Base-by-base conservation (phyloP, 257 asterid genomes). In the Nicotiana otophora region DNA sequence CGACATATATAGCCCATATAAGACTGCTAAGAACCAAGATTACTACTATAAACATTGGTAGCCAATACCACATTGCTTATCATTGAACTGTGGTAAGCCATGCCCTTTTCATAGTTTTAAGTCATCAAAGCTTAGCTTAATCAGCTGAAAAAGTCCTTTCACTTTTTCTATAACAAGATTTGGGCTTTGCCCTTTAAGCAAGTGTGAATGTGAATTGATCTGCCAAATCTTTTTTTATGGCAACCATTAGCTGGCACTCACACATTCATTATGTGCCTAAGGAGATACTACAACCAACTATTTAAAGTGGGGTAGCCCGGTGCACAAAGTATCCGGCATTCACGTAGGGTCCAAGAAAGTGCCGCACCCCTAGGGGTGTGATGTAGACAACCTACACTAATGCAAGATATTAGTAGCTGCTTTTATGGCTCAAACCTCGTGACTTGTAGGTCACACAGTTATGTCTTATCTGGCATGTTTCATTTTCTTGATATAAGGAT, bases 141-240 rank as follows among this genome's bases (percentile, higher is more conserved):
- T 23, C 8, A 74, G 62, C 57, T 74, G 42, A 20, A 70, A 20
- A 12, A 6, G 60, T 4, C 61, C n/a, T 20, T 20, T 20, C 34
- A 70, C 78, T 70, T 70, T 70, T 70, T 42, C 34, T 6, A 70
- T 20, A 20, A 70, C 78, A 70, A 42, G 78, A 70, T 70, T 70
- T 70, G 33, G 20, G 77, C 20, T 72, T 42, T 72, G 5, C 60
- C 19, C 78, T 23, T 70, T 70, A 36, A 36, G 78, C 78, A 36
- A 69, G 19, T 69, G 58, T 70, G 55, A 69, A 36, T 69, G 7
- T 36, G 42, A 69, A 11, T n/a, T 39, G 34, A 42, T n/a, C 34
- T 20, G 5, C 12, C 78, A 70, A 42, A 70, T 70, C 36, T 70
- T 70, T 23, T 74, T 72, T 28, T 3, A 61, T 12, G 10, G 16